Percentiles rank a stretch among this genome's conserved stretches.
These are phyloP conservation scores for Penstemon newberryi DNA, from an alignment of 257 asterid genomes.

Conservation along the genomic window DNA sequence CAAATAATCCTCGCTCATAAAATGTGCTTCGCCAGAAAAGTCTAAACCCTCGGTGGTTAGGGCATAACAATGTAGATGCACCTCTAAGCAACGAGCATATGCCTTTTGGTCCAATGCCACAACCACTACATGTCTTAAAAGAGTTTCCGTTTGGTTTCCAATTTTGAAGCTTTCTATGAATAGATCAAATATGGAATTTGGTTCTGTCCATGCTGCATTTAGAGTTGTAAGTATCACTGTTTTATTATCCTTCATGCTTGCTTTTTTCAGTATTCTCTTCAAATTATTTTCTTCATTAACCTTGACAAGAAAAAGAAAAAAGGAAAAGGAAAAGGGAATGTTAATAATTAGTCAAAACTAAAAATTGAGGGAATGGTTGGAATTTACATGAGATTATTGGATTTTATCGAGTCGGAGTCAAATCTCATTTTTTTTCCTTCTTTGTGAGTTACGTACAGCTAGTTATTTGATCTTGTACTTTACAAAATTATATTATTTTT, in stretches of 20 bases:
- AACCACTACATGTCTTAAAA: conserved; percentile 34
- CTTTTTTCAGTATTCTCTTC: conserved; percentile 27
- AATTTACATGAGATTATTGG: too few species aligned
- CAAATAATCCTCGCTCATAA: conserved; percentile 28
- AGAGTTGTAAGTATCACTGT: conserved; percentile 38
- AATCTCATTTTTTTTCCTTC: too few species aligned
- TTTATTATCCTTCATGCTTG: conserved; percentile 33
- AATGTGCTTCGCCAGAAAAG: conserved; percentile 30
- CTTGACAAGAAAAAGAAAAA: background rate
- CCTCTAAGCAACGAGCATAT: conserved; percentile 32
- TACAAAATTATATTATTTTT: too few species aligned
- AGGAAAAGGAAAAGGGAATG: background rate
- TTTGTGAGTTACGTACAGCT: too few species aligned
- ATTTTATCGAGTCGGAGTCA: too few species aligned
- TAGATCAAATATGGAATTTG: conserved; percentile 35
- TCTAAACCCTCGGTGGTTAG: conserved; percentile 27
- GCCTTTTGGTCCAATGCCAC: conserved; percentile 37
- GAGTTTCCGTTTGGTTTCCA: conserved; percentile 30
- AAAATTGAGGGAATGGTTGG: background rate
- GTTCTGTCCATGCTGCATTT: conserved; percentile 40
- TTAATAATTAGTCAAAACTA: background rate
- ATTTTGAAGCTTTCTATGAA: conserved; percentile 37
- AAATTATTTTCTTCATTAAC: conserved; percentile 16
- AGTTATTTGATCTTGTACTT: too few species aligned
- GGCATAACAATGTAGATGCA: conserved; percentile 31